These are phyloP conservation scores for Amylostereum chailletii DNA, from an alignment of 1,284 basidiomycete genomes.

Conservation along the genomic window DNA sequence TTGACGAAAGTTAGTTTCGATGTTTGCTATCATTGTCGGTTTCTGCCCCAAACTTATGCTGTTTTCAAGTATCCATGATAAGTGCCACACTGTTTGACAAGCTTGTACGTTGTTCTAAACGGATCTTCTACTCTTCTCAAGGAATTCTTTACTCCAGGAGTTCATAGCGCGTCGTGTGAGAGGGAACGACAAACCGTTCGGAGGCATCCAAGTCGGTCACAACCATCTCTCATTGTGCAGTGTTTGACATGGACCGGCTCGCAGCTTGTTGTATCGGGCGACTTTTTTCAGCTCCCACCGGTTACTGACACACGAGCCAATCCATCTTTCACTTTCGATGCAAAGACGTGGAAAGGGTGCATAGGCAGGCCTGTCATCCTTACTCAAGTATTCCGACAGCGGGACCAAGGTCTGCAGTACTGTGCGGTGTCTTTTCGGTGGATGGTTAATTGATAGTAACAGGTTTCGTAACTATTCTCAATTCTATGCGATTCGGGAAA, in stretches of 20 bases:
- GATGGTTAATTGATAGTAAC: not conserved
- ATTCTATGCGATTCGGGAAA: conserved; percentile 58
- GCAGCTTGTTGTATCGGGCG: conserved; percentile 68
- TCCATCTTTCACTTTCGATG: conserved; percentile 57
- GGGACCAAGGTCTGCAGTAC: conserved; percentile 39
- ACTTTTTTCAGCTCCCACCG: conserved; percentile 77
- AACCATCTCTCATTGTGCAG: too few relatives aligned
- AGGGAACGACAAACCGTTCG: conserved; percentile 46
- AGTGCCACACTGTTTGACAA: conserved; percentile 59
- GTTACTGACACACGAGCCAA: conserved; percentile 39
- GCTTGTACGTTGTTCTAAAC: conserved; percentile 29
- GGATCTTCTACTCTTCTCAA: not conserved
- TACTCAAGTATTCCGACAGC: conserved; percentile 37
- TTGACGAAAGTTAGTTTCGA: conserved; percentile 55
- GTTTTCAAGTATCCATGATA: conserved; percentile 45
- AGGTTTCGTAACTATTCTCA: conserved; percentile 67
- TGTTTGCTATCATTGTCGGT: not conserved
- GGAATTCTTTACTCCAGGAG: conserved; percentile 21
- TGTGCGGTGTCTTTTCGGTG: not conserved
- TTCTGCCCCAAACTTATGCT: too few relatives aligned
- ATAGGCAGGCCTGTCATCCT: conserved; percentile 28
- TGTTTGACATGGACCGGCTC: not conserved
- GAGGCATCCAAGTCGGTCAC: conserved; percentile 56
- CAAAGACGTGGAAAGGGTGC: conserved; percentile 47
- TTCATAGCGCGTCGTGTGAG: conserved; percentile 43